These are phyloP conservation scores for Pelargonium citronellum DNA, from an alignment of 441 rosid species.

Conservation along the genomic window DNA sequence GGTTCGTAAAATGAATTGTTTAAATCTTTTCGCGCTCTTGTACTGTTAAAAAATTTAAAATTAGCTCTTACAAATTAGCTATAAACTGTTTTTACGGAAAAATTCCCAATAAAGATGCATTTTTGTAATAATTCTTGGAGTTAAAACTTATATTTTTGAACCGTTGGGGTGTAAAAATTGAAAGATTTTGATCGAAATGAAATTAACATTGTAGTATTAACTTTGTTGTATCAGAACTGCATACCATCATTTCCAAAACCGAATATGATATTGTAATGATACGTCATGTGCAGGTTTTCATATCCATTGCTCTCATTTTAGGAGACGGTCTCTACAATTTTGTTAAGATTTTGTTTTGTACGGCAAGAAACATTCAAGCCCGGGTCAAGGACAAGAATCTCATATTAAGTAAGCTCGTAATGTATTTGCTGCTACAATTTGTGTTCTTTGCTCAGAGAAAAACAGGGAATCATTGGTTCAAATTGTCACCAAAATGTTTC, in stretches of 20 bases:
- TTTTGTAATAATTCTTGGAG: no score
- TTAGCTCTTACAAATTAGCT: no score
- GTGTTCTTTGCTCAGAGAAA: background rate
- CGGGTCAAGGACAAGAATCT: slow-evolving; percentile 27
- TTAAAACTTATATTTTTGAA: no score
- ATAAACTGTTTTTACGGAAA: no score
- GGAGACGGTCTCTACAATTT: slow-evolving; percentile 96
- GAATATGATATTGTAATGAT: background rate
- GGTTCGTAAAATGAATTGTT: slow-evolving; percentile 29
- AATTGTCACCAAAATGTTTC: background rate
- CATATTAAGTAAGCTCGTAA: slow-evolving; percentile 39
- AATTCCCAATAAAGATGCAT: no score
- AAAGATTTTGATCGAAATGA: no score
- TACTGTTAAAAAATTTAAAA: no score
- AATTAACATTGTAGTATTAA: no score
- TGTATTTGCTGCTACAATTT: background rate
- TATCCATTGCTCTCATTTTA: slow-evolving; percentile 72
- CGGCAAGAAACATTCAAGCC: slow-evolving; percentile 42
- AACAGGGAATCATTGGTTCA: background rate
- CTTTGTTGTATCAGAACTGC: no score
- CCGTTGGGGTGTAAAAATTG: no score
- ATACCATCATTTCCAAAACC: background rate
- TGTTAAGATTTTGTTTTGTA: slow-evolving; percentile 57
- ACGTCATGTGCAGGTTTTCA: slow-evolving; percentile 51
- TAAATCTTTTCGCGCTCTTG: no score